Evolutionary conservation across 78 protist genomes (phyloP).

Genomic region (Mantamonas sphyraenae): DNA sequence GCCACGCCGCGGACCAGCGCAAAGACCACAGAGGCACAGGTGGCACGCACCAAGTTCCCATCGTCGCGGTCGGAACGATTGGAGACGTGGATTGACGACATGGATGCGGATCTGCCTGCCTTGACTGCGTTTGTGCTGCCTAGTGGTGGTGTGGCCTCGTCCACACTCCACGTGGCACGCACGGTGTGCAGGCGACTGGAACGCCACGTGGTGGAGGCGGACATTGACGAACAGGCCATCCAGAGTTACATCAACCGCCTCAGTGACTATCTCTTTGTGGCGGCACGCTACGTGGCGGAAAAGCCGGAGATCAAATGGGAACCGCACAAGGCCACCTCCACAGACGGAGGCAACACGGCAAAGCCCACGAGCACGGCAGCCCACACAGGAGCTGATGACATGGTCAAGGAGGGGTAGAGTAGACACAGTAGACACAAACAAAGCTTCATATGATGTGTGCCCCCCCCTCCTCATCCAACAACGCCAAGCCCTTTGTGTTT

Average conservation of each 20-base stretch:
- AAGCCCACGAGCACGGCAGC: too few species aligned
- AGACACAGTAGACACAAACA: too few species aligned
- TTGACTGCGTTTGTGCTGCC: constrained; percentile 72
- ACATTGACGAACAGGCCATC: background rate
- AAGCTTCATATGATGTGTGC: too few species aligned
- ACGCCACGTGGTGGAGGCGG: constrained; percentile 1
- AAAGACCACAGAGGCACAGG: background rate
- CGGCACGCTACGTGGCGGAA: constrained; percentile 52
- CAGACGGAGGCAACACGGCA: too few species aligned
- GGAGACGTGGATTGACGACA: constrained; percentile 70
- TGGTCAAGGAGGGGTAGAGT: too few species aligned
- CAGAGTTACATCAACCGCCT: constrained; percentile 37
- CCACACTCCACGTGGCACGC: constrained; percentile 59
- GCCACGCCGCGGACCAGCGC: constrained; percentile 60
- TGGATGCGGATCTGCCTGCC: constrained; percentile 61
- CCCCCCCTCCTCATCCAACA: too few species aligned
- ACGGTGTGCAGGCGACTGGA: constrained; percentile 50
- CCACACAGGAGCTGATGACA: too few species aligned
- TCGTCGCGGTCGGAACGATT: constrained; percentile 15
- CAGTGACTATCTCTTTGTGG: constrained; percentile 65
- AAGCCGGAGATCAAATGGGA: too few species aligned
- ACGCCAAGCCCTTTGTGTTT: too few species aligned
- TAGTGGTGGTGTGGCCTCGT: constrained; percentile 51
- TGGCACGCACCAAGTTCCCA: constrained; percentile 13
- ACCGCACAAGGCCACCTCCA: too few species aligned